These are phyloP conservation scores for Xylaria sp. DNA, from an alignment of 2,329 filamentous ascomycete species.

Conservation along the genomic window DNA sequence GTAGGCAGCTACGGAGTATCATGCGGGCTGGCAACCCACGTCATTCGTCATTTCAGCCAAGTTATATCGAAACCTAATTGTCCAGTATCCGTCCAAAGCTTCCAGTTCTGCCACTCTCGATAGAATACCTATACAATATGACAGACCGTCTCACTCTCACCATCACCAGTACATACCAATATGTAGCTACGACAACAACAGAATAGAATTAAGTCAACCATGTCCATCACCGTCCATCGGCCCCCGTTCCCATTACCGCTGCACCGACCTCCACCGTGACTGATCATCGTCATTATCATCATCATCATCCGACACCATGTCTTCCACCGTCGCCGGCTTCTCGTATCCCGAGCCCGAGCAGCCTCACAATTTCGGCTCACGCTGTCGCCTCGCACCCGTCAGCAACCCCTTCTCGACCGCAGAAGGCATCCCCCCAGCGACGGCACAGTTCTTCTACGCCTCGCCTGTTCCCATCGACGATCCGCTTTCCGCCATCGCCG, in stretches of 20 bases:
- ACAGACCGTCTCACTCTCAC: conserved; percentile 7
- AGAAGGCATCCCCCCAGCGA: conserved; percentile 66
- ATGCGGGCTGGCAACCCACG: conserved; percentile 10
- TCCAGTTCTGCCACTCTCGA: background rate
- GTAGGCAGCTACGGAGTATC: background rate
- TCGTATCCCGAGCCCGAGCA: conserved; percentile 40
- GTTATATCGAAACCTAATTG: background rate
- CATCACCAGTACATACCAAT: background rate
- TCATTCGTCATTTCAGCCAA: background rate
- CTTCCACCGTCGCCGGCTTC: conserved; percentile 36
- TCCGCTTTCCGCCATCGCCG: conserved; percentile 73
- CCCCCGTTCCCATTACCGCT: conserved; percentile 8
- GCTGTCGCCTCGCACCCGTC: conserved; percentile 66
- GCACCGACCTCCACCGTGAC: conserved; percentile 27
- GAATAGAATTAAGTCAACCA: conserved; percentile 23
- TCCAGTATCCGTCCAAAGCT: background rate
- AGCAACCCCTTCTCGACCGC: conserved; percentile 53
- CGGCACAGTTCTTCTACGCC: conserved; percentile 85
- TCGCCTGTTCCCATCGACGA: conserved; percentile 88
- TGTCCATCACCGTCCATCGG: conserved; percentile 26
- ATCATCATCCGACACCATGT: conserved; percentile 39
- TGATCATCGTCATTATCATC: no score
- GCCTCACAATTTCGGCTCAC: conserved; percentile 67
- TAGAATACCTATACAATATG: background rate
- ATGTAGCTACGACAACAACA: conserved; percentile 17